Percentiles rank a stretch among this genome's conserved stretches.
Evolutionary conservation across 2,329 filamentous ascomycete species (phyloP).

Genomic region (Chaetomiaceae sp.): DNA sequence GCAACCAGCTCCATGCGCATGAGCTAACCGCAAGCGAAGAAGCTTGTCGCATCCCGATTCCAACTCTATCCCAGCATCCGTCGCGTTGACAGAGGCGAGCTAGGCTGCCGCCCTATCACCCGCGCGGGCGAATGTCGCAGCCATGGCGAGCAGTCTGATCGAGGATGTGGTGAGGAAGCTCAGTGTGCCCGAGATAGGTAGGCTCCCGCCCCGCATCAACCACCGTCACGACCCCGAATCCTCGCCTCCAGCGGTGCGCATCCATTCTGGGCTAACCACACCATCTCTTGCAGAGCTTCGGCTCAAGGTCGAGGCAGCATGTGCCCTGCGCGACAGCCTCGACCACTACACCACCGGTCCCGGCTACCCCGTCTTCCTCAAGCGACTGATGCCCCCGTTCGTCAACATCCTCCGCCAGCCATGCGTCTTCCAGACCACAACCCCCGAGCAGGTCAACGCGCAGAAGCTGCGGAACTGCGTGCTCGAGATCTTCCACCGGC

Average conservation of each 20-base stretch:
- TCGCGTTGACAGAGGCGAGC: slow-evolving; percentile 22
- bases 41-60: background rate
- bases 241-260: background rate
- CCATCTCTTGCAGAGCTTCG: slow-evolving; percentile 60
- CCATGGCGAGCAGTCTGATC: slow-evolving; percentile 57
- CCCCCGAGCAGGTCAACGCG: slow-evolving; percentile 66
- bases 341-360: slow-evolving; percentile 78
- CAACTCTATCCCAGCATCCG: background rate
- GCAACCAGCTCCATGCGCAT: background rate
- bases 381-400: slow-evolving; percentile 86
- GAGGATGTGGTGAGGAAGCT: slow-evolving; percentile 62
- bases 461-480: slow-evolving; percentile 88
- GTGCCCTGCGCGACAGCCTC: slow-evolving; percentile 83
- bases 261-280: slow-evolving; percentile 10
- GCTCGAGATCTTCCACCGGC: slow-evolving; percentile 87
- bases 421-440: slow-evolving; percentile 87
- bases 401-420: slow-evolving; percentile 77
- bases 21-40: background rate
- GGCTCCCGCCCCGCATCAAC: background rate
- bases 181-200: slow-evolving; percentile 53
- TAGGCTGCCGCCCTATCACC: slow-evolving; percentile 25
- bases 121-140: slow-evolving; percentile 44
- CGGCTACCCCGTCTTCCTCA: slow-evolving; percentile 75
- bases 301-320: slow-evolving; percentile 75
- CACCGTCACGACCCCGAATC: background rate